Evolutionary conservation across 495 filamentous ascomycete genomes (phyloP), one percentile per base, ranked within the genome.

Genomic region (Corynascus novoguineensis): DNA sequence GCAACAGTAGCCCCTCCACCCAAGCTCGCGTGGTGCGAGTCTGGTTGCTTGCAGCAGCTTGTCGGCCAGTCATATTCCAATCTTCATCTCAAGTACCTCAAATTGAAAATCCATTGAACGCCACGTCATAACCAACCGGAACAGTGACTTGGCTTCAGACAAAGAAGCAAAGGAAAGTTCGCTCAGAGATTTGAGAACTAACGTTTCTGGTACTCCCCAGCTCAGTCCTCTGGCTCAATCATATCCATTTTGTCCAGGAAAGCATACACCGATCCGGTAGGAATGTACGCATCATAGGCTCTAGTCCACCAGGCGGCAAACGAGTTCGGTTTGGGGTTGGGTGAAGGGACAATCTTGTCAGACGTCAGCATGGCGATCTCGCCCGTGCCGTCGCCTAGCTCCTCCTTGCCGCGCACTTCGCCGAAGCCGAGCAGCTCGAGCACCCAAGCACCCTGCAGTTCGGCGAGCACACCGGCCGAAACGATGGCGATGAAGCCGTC

Each of bases 401-500:
- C 47, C 25, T 46, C 25, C 22, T 42, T 44, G 4, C 47, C 50
- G 7, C 34, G 11, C 19, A 58, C 53, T 53, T 60, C 57, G 2
- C 63, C 60, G 40, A 65, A 65, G 22, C 63, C 63, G 14, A 65
- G 50, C 50, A 62, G n/a, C 45, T 60, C 59, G 50, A 65, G 45
- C 28, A 62, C 57, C 63, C 63, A 65, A 14, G 59, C 49, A 3
- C 63, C 63, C 37, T 51, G 56, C 57, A 65, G 59, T 46, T 57
- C 46, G 24, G 53, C 60, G 6, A 65, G 50, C 2, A 62, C 29
- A 2, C 63, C 63, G 7, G 50, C 57, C 37, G 63, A 59, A 7
- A 60, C 63, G 34, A 62, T 57, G 52, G 60, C 60, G 17, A 62
- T 62, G 37, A 65, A 65, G 10, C 62, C 63, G 19, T 65, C 59